A percentile compares a stretch with the other conserved stretches of the same genome.
These are phyloP conservation scores for Orbilia blumenaviensis DNA, from an alignment of 2,329 filamentous ascomycete species.

Conservation along the genomic window DNA sequence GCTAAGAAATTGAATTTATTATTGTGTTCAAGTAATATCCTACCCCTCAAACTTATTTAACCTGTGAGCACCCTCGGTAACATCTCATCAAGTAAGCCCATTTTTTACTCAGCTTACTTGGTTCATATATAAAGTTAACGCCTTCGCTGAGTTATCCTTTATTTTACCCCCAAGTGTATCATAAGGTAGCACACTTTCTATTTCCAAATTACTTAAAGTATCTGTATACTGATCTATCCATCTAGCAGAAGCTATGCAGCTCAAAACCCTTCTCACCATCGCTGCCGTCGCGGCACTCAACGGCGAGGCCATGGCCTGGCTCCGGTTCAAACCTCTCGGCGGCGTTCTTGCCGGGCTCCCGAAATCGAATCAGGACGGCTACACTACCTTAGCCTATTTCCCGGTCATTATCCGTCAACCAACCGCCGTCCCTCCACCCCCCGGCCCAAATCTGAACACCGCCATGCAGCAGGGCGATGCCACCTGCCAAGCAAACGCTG, in stretches of 20 bases:
- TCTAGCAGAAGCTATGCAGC: background rate
- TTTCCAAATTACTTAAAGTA: too few species aligned
- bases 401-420: constrained; percentile 35
- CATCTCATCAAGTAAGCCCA: background rate
- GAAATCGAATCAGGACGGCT: constrained; percentile 26
- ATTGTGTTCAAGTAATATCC: too few species aligned
- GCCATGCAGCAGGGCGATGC: constrained; percentile 12
- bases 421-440: background rate
- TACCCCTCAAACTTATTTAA: constrained; percentile 5
- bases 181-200: background rate
- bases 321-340: constrained; percentile 25
- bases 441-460: constrained; percentile 21
- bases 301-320: constrained; percentile 21
- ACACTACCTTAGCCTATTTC: constrained; percentile 36
- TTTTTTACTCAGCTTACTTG: background rate
- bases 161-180: background rate
- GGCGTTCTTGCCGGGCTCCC: constrained; percentile 14
- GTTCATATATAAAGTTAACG: background rate
- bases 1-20: too few species aligned
- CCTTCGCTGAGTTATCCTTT: background rate
- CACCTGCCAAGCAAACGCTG: constrained; percentile 6
- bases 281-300: constrained; percentile 13
- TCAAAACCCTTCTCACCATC: constrained; percentile 24
- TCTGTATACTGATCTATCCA: background rate
- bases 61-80: background rate